Evolutionary conservation across 176 grass and related monocot genomes (phyloP).

Genomic region (Cymbopogon citratus): DNA sequence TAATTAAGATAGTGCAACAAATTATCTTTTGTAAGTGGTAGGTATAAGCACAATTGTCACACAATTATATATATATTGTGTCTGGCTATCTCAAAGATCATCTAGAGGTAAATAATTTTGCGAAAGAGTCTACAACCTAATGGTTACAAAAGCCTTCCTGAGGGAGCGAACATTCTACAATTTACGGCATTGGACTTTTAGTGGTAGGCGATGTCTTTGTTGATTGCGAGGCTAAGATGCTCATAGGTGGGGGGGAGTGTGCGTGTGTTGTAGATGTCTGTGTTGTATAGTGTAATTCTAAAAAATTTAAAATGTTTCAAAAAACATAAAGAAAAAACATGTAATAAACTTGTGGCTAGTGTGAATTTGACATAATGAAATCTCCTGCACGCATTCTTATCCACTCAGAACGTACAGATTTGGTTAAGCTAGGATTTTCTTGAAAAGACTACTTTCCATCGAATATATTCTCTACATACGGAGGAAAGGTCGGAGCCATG

Average conservation of each 20-base stretch:
- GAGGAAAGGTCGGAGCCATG: not conserved
- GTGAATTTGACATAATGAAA: not conserved
- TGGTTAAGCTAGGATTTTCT: conserved; percentile 29
- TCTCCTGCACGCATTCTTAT: not conserved
- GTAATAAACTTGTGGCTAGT: not conserved
- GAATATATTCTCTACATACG: conserved; percentile 33
- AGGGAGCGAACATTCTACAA: no score
- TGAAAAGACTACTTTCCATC: not conserved
- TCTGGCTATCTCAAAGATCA: not conserved
- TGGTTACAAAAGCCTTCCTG: no score
- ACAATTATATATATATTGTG: not conserved
- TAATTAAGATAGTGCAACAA: not conserved
- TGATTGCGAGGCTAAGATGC: no score
- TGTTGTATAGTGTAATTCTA: no score
- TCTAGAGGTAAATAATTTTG: no score
- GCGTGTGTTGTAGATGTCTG: no score
- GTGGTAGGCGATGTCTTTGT: no score
- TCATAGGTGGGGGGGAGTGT: no score
- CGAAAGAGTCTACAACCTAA: no score
- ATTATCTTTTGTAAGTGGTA: no score
- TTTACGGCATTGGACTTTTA: no score
- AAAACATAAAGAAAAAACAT: not conserved
- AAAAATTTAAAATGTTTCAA: not conserved
- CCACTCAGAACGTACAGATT: not conserved
- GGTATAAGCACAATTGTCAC: not conserved